Evolutionary conservation across 169 alveolate genomes (phyloP), one percentile per base, ranked within the genome.

Genomic region (Plasmodium reichenowi): DNA sequence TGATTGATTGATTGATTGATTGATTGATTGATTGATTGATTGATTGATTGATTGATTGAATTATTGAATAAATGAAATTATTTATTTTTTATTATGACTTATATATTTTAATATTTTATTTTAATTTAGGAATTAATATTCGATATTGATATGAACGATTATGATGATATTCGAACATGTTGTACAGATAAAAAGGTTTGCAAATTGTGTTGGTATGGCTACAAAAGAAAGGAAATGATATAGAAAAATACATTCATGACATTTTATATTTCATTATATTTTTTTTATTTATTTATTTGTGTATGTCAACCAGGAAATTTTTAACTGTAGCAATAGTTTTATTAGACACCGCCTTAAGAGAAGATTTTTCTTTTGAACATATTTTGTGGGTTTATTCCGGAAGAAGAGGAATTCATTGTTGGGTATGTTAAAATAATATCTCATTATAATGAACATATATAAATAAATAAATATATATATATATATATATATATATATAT

Each of bases 111-210:
- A 9, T 47, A 29, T 80, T 54, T 72, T 38, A 93, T 94, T 3
- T 74, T 50, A 50, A 95, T 92, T 59, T 91, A 97, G 93, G 99
- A 98, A 88, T 88, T 98, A 62, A 99, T 98, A 29, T 97, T 98
- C 71, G 99, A 98, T 96, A 98, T 98, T 64, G 99, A 99, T 96
- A 98, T 99, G 99, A 97, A 98, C 89, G 99, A 98, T 93, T 99
- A 99, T 93, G 99, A 99, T 91, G 98, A 98, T 87, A 96, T 98
- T 13, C 96, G 99, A 88, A 98, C 98, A 22, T 99, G 99, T 93
- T 99, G 99, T 92, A 75, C 94, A 45, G 99, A 98, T 22, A 98
- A 99, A 48, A 96, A 94, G 43, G 95, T 99, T 24, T 98, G 99
- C 94, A 88, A 94, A 59, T 97, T 97, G 85, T 98, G 99, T 94